phyloP scores from a whole-genome alignment of 495 filamentous ascomycete species.

The Talaromyces nanjingensis region DNA sequence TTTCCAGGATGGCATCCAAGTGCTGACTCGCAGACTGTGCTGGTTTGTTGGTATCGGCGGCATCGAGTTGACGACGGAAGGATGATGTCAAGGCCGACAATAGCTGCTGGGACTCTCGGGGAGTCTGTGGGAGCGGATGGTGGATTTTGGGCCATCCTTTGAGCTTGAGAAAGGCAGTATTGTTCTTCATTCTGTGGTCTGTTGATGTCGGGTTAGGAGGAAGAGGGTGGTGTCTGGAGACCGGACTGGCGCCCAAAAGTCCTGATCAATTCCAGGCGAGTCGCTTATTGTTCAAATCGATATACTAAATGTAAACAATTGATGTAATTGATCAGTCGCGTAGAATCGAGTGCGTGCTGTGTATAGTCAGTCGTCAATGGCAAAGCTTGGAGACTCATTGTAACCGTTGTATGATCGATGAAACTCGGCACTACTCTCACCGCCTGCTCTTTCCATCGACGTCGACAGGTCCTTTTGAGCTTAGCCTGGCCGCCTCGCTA shows the following conservation, averaged over 20 bases:
- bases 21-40: slow-evolving; percentile 45
- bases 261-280: neutral
- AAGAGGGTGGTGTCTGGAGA: neutral
- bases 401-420: neutral
- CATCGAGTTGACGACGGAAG: slow-evolving; percentile 68
- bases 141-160: slow-evolving; percentile 57
- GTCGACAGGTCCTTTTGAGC: neutral
- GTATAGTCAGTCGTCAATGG: no score
- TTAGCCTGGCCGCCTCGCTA: slow-evolving; percentile 9
- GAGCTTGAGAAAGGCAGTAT: slow-evolving; percentile 37
- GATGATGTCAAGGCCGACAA: slow-evolving; percentile 64
- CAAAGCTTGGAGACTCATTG: no score
- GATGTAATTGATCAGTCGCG: neutral
- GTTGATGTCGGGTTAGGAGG: no score
- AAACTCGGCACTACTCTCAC: neutral
- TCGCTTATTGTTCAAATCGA: no score
- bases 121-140: slow-evolving; percentile 58
- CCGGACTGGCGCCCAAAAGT: neutral
- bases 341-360: neutral
- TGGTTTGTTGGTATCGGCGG: slow-evolving; percentile 23
- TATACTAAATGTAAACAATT: neutral
- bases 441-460: neutral
- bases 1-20: slow-evolving; percentile 60
- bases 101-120: slow-evolving; percentile 59
- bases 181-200: slow-evolving; percentile 42